Evolutionary conservation across 352 stramenopile species (phyloP).

Genomic region (Pythium utonaiense): DNA sequence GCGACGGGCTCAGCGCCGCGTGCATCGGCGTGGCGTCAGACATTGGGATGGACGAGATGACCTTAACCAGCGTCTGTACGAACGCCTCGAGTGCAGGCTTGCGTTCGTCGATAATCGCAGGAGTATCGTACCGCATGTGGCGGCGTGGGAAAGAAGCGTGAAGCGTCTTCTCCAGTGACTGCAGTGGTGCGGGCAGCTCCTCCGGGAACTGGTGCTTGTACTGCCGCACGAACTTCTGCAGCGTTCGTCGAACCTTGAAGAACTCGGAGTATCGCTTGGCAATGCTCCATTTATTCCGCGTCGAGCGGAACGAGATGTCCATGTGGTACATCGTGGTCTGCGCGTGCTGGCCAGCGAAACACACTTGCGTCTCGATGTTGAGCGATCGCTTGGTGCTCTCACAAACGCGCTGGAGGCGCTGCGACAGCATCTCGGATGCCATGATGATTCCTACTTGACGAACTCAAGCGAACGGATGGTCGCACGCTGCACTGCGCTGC

Average conservation of each 20-base stretch:
- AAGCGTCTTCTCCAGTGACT: conserved; percentile 51
- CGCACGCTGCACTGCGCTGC: background rate
- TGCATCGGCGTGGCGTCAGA: conserved; percentile 22
- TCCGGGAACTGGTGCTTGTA: conserved; percentile 34
- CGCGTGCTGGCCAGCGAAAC: conserved; percentile 34
- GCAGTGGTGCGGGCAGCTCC: conserved; percentile 29
- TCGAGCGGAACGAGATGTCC: conserved; percentile 83
- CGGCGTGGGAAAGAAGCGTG: conserved; percentile 60
- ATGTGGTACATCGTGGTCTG: conserved; percentile 85
- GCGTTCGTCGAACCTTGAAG: conserved; percentile 57
- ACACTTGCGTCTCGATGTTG: conserved; percentile 79
- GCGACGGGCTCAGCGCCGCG: conserved; percentile 10
- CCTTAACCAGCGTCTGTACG: conserved; percentile 78
- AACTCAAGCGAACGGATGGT: background rate
- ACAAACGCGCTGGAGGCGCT: conserved; percentile 66
- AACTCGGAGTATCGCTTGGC: conserved; percentile 87
- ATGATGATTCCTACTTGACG: conserved; percentile 24
- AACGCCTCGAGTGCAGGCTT: conserved; percentile 68
- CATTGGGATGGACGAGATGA: conserved; percentile 75
- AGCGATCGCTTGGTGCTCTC: conserved; percentile 78
- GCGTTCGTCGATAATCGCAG: conserved; percentile 69
- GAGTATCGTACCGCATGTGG: conserved; percentile 69
- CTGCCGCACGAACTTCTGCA: conserved; percentile 66
- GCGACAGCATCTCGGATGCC: conserved; percentile 43
- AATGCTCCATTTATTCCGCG: conserved; percentile 85